Evolutionary conservation across 2,329 filamentous ascomycete genomes (phyloP).

Genomic region (Trichophyton verrucosum): DNA sequence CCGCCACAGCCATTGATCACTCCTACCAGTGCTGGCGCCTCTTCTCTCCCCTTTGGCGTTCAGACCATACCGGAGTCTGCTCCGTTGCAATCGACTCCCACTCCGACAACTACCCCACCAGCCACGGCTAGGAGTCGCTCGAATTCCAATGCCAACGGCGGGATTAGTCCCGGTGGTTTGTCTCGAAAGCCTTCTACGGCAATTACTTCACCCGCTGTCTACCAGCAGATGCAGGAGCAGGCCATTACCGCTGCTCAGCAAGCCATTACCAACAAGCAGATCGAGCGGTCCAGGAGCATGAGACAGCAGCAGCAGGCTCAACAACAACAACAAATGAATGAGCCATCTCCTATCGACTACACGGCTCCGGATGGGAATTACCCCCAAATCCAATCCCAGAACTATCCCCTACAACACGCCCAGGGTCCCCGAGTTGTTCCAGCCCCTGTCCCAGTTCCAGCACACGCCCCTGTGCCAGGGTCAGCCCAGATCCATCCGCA

Average conservation of each 20-base stretch:
- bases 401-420: background rate
- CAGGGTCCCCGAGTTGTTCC: conserved; percentile 8
- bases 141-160: conserved; percentile 48
- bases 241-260: conserved; percentile 70
- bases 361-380: conserved; percentile 16
- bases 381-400: conserved; percentile 11
- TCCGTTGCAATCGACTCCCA: conserved; percentile 34
- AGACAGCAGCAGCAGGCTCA: conserved; percentile 44
- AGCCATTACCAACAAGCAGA: conserved; percentile 54
- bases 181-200: conserved; percentile 26
- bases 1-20: conserved; percentile 38
- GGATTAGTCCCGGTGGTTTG: conserved; percentile 9
- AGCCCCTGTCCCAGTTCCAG: background rate
- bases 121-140: conserved; percentile 52
- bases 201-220: conserved; percentile 32
- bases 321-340: conserved; percentile 17
- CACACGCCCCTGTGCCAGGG: conserved; percentile 10
- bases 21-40: conserved; percentile 38
- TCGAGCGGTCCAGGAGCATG: conserved; percentile 64
- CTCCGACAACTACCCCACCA: no score
- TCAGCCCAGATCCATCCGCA: background rate
- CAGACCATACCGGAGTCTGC: conserved; percentile 43
- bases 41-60: conserved; percentile 28
- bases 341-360: background rate
- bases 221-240: conserved; percentile 66